Evolutionary conservation across 257 asterid species (phyloP).

Genomic region (Orobanche coerulescens): DNA sequence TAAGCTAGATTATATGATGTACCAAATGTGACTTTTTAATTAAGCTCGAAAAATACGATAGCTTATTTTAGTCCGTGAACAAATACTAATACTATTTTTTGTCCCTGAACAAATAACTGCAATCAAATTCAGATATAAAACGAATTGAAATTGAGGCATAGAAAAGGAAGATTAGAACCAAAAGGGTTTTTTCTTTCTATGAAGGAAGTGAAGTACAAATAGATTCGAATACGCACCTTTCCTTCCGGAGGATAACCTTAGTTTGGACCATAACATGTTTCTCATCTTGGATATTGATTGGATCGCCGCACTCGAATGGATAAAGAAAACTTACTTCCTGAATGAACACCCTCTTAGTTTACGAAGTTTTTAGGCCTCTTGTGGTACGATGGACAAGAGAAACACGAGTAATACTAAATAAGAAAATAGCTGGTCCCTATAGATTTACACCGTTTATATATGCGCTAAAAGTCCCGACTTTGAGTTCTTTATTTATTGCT

Average conservation of each 20-base stretch:
- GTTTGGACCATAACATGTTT: constrained; percentile 24
- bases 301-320: not conserved
- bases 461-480: constrained; percentile 7
- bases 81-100: too few species aligned
- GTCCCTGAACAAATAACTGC: not conserved
- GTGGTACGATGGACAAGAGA: not conserved
- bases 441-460: constrained; percentile 21
- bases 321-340: not conserved
- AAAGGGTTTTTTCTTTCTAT: not conserved
- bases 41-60: too few species aligned
- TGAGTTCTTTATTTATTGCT: constrained; percentile 11
- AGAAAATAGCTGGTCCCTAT: constrained; percentile 19
- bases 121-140: not conserved
- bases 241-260: constrained; percentile 22
- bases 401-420: constrained; percentile 2
- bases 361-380: not conserved
- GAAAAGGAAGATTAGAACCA: not conserved
- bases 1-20: too few species aligned
- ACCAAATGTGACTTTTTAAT: too few species aligned
- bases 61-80: too few species aligned
- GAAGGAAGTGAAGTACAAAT: not conserved
- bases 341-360: not conserved
- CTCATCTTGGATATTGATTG: constrained; percentile 19
- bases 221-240: constrained; percentile 30
- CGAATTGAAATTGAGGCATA: not conserved